Evolutionary conservation across 1,284 basidiomycete genomes (phyloP).

Genomic region (Volvariella volvacea): DNA sequence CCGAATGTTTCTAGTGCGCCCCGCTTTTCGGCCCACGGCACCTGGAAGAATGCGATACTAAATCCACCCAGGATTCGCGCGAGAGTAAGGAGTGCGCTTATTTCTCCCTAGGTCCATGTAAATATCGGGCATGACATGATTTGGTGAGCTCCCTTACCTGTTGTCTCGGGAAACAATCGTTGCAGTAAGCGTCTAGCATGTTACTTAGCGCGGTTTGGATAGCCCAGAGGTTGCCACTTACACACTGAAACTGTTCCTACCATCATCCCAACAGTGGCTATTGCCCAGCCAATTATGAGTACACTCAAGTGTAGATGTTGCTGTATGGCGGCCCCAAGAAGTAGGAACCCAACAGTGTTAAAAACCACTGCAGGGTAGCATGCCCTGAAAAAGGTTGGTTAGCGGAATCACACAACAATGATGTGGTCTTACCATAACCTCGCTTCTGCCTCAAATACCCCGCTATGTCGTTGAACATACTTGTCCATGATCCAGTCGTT

Average conservation of each 20-base stretch:
- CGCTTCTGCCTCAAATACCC: conserved; percentile 67
- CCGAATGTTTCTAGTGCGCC: conserved; percentile 49
- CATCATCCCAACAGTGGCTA: conserved; percentile 55
- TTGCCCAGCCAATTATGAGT: conserved; percentile 63
- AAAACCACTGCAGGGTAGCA: conserved; percentile 58
- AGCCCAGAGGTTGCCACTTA: neutral
- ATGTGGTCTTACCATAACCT: conserved; percentile 47
- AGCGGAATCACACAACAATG: neutral
- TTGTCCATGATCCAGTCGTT: conserved; percentile 63
- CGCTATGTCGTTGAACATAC: conserved; percentile 52
- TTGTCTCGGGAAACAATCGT: conserved; percentile 44
- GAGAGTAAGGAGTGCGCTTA: conserved; percentile 43
- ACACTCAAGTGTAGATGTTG: conserved; percentile 49
- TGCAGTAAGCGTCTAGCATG: conserved; percentile 38
- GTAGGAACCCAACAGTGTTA: conserved; percentile 58
- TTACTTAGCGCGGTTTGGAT: neutral
- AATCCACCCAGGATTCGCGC: conserved; percentile 25
- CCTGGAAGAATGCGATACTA: conserved; percentile 40
- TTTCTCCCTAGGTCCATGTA: conserved; percentile 28
- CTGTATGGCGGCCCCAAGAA: conserved; percentile 53
- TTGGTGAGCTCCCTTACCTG: conserved; percentile 24
- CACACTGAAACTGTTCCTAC: conserved; percentile 60
- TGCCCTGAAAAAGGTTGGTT: conserved; percentile 37
- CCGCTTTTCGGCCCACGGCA: conserved; percentile 45
- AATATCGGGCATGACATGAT: too few species aligned